Base-by-base conservation (phyloP, 768 basidiomycete species). In the Amyloporia xantha region DNA sequence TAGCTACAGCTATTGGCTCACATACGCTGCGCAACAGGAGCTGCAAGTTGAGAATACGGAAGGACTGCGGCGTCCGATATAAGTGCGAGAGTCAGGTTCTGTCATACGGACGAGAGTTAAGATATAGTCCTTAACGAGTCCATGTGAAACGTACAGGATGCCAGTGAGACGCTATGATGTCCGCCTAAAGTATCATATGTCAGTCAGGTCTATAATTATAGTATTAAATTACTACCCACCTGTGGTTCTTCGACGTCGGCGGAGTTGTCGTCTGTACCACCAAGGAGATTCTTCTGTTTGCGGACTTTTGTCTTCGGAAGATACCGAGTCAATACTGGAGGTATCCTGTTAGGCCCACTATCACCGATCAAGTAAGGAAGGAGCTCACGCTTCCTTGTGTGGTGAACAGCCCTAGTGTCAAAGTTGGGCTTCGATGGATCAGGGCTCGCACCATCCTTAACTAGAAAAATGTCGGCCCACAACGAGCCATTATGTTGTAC, bases 51-150 rank as follows among this genome's bases (percentile, higher is more conserved):
- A 5, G 62, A 57, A 52, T 76, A 75, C 7, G 78, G 74, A 37
- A 96, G 50, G 1, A 68, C 60, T 1, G 70, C 58, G n/a, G 71
- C 70, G 54, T 93, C 86, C 17, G 89, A 87, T 35, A 98, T 70
- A 36, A 99, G 70, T 5, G 86, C 86, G 28, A 99, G 65, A 0
- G 93, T 96, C 17, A 99, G 61, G 65, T 98, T 97, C 82, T 91
- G 64, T 3, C 41, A 33, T 26, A 19, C 2, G 17, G 21, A 51
- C 57, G 33, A 60, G 33, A 19, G 39, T 41, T 21, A 42, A 6
- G 27, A 12, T 26, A 17, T 45, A n/a, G 43, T 5, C 19, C 38
- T 40, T 24, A 19, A 41, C 10, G 35, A 20, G 12, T 39, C 17
- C 7, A 23, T 26, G 24, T 28, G 17, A 7, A 43, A 50, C 69